phyloP scores from a whole-genome alignment of 345 rosid species.

The Fremontodendron californicum region DNA sequence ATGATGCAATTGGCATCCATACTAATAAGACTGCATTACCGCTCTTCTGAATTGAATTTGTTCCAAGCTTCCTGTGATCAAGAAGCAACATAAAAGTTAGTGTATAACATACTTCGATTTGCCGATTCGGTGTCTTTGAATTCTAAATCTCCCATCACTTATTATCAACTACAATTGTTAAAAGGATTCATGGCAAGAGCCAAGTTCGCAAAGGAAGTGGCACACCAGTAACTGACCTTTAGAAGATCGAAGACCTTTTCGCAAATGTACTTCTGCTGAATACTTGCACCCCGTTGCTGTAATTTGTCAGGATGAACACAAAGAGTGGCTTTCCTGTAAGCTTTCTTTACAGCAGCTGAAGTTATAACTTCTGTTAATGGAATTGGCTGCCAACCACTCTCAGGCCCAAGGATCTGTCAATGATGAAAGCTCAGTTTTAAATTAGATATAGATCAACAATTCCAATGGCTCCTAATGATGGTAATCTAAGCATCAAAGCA shows the following conservation, averaged over 20 bases:
- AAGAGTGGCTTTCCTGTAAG: constrained; percentile 96
- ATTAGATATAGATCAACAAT: not conserved
- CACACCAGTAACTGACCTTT: constrained; percentile 44
- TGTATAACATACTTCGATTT: not conserved
- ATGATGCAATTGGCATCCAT: not conserved
- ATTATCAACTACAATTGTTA: not conserved
- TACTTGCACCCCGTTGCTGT: constrained; percentile 90
- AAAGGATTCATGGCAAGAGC: not conserved
- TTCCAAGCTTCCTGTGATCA: constrained; percentile 89
- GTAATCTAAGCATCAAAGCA: not conserved
- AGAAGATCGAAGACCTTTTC: constrained; percentile 98
- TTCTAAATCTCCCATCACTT: not conserved
- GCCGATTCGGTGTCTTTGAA: not conserved
- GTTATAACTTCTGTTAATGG: constrained; percentile 97
- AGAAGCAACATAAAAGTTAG: constrained; percentile 2
- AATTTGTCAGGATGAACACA: constrained; percentile 98
- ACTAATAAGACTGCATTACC: constrained; percentile 30
- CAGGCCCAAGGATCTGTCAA: constrained; percentile 82
- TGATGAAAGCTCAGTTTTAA: constrained; percentile 1
- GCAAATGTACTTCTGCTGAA: constrained; percentile 88
- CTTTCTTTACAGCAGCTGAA: constrained; percentile 88
- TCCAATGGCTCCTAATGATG: not conserved
- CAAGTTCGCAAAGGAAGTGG: not conserved
- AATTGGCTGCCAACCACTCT: constrained; percentile 91
- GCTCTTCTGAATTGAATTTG: constrained; percentile 90